Conservation (phyloP, 2,329 filamentous ascomycete genomes). For the Moelleriella libera region DNA sequence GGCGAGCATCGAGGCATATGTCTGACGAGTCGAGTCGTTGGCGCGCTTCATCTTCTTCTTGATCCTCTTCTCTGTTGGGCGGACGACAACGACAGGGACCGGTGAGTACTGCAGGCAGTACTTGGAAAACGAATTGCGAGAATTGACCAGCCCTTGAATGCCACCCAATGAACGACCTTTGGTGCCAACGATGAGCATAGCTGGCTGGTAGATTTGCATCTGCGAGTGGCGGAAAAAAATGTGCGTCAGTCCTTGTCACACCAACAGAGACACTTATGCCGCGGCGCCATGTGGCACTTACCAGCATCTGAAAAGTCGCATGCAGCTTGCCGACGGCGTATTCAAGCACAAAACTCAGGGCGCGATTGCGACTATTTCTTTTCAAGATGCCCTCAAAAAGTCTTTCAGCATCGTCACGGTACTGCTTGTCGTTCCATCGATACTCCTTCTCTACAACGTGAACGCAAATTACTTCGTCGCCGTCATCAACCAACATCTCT, state of each 20-base stretch:
- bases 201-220: constrained; percentile 87
- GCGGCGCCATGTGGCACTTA: constrained; percentile 26
- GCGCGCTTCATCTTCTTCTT: constrained; percentile 82
- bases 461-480: constrained; percentile 84
- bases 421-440: constrained; percentile 54
- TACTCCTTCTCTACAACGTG: constrained; percentile 76
- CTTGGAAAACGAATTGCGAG: constrained; percentile 73
- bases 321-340: constrained; percentile 83
- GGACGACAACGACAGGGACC: constrained; percentile 83
- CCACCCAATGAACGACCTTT: constrained; percentile 73
- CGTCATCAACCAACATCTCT: constrained; percentile 83
- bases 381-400: constrained; percentile 63
- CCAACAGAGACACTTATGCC: background rate
- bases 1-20: constrained; percentile 65
- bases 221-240: too few species aligned
- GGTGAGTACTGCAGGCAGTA: constrained; percentile 91
- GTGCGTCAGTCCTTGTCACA: constrained; percentile 17
- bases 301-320: constrained; percentile 80
- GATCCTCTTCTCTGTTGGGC: constrained; percentile 72
- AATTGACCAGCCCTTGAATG: constrained; percentile 70
- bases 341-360: constrained; percentile 75
- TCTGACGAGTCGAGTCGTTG: constrained; percentile 60
- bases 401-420: constrained; percentile 60
- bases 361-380: constrained; percentile 67
- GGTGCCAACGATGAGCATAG: constrained; percentile 82